These are phyloP conservation scores for Coix lacrymajobi DNA, from an alignment of 176 grass and related monocot genomes.

Conservation along the genomic window DNA sequence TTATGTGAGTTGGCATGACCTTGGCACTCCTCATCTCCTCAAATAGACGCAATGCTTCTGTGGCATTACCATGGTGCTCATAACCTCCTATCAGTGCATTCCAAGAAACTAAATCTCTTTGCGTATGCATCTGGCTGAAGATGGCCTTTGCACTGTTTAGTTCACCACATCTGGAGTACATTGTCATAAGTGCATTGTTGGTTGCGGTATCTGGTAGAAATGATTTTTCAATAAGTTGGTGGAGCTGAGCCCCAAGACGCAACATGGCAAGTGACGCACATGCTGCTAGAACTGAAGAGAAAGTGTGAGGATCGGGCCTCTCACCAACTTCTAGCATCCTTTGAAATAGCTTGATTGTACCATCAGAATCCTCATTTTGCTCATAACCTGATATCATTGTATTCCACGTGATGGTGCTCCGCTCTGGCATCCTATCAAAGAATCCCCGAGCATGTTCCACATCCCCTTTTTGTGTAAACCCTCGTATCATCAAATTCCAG, in stretches of 20 bases:
- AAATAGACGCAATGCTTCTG: slow-evolving; percentile 54
- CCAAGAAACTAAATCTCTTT: slow-evolving; percentile 59
- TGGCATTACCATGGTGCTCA: slow-evolving; percentile 52
- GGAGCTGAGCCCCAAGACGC: slow-evolving; percentile 53
- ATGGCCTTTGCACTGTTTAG: slow-evolving; percentile 46
- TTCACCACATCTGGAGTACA: slow-evolving; percentile 70
- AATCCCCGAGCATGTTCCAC: slow-evolving; percentile 35
- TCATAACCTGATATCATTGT: slow-evolving; percentile 78
- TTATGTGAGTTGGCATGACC: slow-evolving; percentile 53
- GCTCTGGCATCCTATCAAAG: slow-evolving; percentile 55
- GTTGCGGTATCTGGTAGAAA: slow-evolving; percentile 52
- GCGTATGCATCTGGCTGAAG: slow-evolving; percentile 46
- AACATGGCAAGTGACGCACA: slow-evolving; percentile 57
- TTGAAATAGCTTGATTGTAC: slow-evolving; percentile 41
- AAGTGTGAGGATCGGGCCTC: slow-evolving; percentile 56
- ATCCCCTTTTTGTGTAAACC: slow-evolving; percentile 50
- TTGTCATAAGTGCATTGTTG: slow-evolving; percentile 71
- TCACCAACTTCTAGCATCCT: slow-evolving; percentile 43
- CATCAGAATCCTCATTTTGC: slow-evolving; percentile 47
- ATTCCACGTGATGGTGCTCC: slow-evolving; percentile 57
- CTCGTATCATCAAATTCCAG: slow-evolving; percentile 74
- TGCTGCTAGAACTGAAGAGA: slow-evolving; percentile 70
- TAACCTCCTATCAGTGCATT: slow-evolving; percentile 66
- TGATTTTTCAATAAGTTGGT: slow-evolving; percentile 68
- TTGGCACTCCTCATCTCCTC: slow-evolving; percentile 49